Conservation (phyloP, 768 basidiomycete genomes). For the Boletus speciosus region DNA sequence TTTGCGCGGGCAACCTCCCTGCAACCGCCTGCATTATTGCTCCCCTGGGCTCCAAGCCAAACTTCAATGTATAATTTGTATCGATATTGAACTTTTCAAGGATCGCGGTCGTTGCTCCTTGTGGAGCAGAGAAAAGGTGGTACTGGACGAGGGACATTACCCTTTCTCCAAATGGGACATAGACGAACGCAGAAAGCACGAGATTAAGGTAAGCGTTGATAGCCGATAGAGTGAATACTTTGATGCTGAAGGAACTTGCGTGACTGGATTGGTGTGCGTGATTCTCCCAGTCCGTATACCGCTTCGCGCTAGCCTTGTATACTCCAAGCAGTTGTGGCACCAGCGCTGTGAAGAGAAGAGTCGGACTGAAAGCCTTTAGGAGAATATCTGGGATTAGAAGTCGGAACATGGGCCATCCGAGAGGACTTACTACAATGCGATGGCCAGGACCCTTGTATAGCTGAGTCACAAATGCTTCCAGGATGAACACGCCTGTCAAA, state of each 20-base stretch:
- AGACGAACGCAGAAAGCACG: slow-evolving; percentile 91
- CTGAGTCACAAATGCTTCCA: slow-evolving; percentile 87
- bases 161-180: slow-evolving; percentile 88
- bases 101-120: slow-evolving; percentile 6
- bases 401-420: background rate
- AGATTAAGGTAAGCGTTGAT: slow-evolving; percentile 91
- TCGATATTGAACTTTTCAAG: slow-evolving; percentile 24
- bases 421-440: slow-evolving; percentile 62
- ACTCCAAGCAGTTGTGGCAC: slow-evolving; percentile 76
- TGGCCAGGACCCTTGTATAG: slow-evolving; percentile 88
- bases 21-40: slow-evolving; percentile 7
- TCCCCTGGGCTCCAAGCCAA: slow-evolving; percentile 24
- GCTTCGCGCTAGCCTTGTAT: slow-evolving; percentile 65
- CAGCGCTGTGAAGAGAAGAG: slow-evolving; percentile 73
- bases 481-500: slow-evolving; percentile 76
- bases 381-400: background rate
- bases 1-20: slow-evolving; percentile 15
- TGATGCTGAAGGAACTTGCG: slow-evolving; percentile 78
- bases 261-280: slow-evolving; percentile 78
- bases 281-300: slow-evolving; percentile 88
- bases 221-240: slow-evolving; percentile 84
- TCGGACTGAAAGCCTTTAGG: slow-evolving; percentile 71
- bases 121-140: slow-evolving; percentile 25
- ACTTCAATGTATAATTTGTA: slow-evolving; percentile 27
- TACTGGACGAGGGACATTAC: slow-evolving; percentile 60